Percentiles rank a stretch among this genome's conserved stretches.
These are phyloP conservation scores for Geosmithia putterillii DNA, from an alignment of 2,329 filamentous ascomycete species.

Conservation along the genomic window DNA sequence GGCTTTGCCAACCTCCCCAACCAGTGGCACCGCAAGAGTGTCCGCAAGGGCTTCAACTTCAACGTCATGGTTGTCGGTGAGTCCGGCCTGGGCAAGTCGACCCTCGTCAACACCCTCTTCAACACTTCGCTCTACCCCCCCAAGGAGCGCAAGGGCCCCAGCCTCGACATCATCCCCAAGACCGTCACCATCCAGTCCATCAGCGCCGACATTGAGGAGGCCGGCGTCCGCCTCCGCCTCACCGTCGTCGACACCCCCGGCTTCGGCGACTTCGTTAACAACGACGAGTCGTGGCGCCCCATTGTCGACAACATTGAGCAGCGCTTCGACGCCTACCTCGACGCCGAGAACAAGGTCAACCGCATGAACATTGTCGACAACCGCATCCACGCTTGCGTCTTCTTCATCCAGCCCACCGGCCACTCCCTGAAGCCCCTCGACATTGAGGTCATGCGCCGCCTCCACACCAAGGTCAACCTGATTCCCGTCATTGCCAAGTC, in stretches of 20 bases:
- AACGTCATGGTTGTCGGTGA: constrained; percentile 99
- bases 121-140: constrained; percentile 98
- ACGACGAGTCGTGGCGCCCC: constrained; percentile 97
- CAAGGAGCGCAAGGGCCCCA: constrained; percentile 95
- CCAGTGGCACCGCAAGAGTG: constrained; percentile 99
- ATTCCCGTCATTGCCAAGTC: constrained; percentile 99
- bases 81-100: constrained; percentile 98
- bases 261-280: constrained; percentile 99
- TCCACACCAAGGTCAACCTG: constrained; percentile 99
- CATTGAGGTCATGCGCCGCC: constrained; percentile 97
- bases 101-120: constrained; percentile 97
- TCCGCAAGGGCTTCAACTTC: constrained; percentile 99
- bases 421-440: constrained; percentile 97
- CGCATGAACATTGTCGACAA: constrained; percentile 99
- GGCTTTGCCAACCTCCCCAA: constrained; percentile 98
- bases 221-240: constrained; percentile 87
- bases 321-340: constrained; percentile 94
- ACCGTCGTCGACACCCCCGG: constrained; percentile 97
- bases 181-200: constrained; percentile 91
- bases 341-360: constrained; percentile 99
- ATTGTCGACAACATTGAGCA: constrained; percentile 99
- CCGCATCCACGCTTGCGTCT: constrained; percentile 96
- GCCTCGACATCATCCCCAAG: constrained; percentile 97
- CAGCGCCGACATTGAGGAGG: constrained; percentile 95
- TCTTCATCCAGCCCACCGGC: constrained; percentile 98